phyloP scores from a whole-genome alignment of 331 rosid species.

The Quercus phellos region DNA sequence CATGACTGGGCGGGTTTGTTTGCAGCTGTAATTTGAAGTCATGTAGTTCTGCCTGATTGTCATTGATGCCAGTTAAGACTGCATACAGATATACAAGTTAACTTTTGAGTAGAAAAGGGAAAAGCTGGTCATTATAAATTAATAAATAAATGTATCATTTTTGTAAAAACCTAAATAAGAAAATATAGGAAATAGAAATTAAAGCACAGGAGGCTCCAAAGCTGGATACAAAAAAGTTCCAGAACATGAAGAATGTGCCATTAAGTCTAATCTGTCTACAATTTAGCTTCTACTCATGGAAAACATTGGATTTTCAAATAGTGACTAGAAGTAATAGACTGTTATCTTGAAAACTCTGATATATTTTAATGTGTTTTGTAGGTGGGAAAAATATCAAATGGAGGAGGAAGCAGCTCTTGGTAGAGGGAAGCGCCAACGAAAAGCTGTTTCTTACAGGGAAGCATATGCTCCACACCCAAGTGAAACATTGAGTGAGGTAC shows the following conservation, averaged over 20 bases:
- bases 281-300: constrained; percentile 3
- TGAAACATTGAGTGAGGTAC: constrained; percentile 80
- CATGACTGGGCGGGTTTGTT: neutral
- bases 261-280: neutral
- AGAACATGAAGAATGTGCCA: constrained; percentile 7
- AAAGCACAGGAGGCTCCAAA: neutral
- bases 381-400: constrained; percentile 97
- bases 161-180: neutral
- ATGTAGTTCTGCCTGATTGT: neutral
- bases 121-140: neutral
- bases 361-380: constrained; percentile 33
- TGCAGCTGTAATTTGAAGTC: neutral
- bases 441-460: constrained; percentile 96
- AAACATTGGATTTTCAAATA: constrained; percentile 19
- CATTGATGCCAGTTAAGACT: neutral
- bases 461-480: constrained; percentile 80
- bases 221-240: neutral
- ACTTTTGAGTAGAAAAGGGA: neutral
- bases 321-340: constrained; percentile 11
- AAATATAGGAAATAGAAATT: neutral
- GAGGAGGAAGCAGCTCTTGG: constrained; percentile 99
- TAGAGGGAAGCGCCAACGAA: constrained; percentile 93
- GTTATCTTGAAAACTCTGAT: constrained; percentile 4
- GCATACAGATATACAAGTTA: neutral
- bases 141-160: neutral